Base-by-base conservation (phyloP, 2,329 filamentous ascomycete genomes). In the Cytospora mali region DNA sequence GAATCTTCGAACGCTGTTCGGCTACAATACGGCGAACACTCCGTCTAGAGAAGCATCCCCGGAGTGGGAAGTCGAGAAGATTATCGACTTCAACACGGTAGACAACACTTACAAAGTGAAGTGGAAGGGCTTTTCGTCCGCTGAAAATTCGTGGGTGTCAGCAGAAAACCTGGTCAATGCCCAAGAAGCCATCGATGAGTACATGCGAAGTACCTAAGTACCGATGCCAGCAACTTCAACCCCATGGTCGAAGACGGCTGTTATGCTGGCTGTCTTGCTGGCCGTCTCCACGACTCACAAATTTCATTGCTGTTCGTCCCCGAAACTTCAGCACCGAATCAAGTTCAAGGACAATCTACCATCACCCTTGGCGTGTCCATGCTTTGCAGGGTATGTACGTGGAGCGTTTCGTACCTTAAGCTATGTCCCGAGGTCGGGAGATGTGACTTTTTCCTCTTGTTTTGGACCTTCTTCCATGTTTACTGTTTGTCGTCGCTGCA, bases 31-130 rank as follows among this genome's bases (percentile, higher is more conserved):
- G 35, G 35, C 35, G 16, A 39, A 46, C 13, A 46, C 6, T 1
- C 10, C 14, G 13, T 53, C 49, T 3, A 25, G 25, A 1, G n/a
- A 21, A 0, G 14, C 39, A 27, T 53, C 56, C 0, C 28, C 11
- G 3, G 56, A 59, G n/a, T 59, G 5, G 2, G 57, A 59, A 6
- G 33, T 53, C 1, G 49, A 59, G 25, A 46, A 42, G 3, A 42
- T 59, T 3, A 2, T 59, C 1, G 33, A 46, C 9, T 6, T 4
- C 7, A 53, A 27, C 21, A 21, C 13, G 13, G 27, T 39, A 1
- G 13, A 59, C 5, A 25, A 21, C 3, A 3, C 6, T 1, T 59
- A 23, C 27, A 14, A 42, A 0, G 49, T 59, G 1, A 53, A 53
- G 10, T 53, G 57, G 57, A 59, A 1, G 23, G 49, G 10, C 0